Evolutionary conservation across 1,284 basidiomycete genomes (phyloP).

Genomic region (Trichosporon sp.): DNA sequence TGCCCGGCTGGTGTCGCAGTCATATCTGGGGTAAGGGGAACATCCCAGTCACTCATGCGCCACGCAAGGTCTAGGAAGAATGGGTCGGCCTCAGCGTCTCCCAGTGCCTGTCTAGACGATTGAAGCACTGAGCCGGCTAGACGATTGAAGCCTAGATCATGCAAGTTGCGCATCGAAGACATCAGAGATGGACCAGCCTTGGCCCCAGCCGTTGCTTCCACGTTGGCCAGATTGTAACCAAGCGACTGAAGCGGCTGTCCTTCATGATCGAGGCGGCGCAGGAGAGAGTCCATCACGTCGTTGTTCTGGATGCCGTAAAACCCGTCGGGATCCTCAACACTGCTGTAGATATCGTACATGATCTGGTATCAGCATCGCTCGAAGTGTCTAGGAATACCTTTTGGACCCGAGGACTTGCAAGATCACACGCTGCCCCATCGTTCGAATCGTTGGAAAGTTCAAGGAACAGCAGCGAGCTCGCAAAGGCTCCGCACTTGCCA

Average conservation of each 20-base stretch:
- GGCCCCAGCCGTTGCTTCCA: slow-evolving; percentile 56
- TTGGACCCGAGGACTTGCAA: slow-evolving; percentile 24
- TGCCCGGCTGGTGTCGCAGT: slow-evolving; percentile 53
- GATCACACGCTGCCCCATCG: slow-evolving; percentile 23
- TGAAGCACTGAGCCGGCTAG: slow-evolving; percentile 57
- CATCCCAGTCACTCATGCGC: slow-evolving; percentile 87
- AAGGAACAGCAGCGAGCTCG: slow-evolving; percentile 82
- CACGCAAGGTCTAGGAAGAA: slow-evolving; percentile 77
- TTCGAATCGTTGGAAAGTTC: slow-evolving; percentile 65
- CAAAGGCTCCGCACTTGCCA: slow-evolving; percentile 72
- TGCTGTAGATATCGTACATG: slow-evolving; percentile 85
- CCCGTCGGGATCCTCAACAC: slow-evolving; percentile 94
- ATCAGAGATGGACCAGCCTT: slow-evolving; percentile 23
- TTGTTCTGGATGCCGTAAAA: slow-evolving; percentile 84
- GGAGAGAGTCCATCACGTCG: slow-evolving; percentile 71
- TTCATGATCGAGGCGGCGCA: slow-evolving; percentile 86
- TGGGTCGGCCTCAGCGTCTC: slow-evolving; percentile 47
- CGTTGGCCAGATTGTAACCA: slow-evolving; percentile 75
- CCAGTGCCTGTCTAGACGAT: slow-evolving; percentile 5
- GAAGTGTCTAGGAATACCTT: slow-evolving; percentile 21
- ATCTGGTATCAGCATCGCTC: slow-evolving; percentile 49
- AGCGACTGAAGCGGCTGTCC: slow-evolving; percentile 87
- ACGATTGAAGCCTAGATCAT: slow-evolving; percentile 79
- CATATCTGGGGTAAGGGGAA: slow-evolving; percentile 57
- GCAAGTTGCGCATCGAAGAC: slow-evolving; percentile 67